Evolutionary conservation across 2,329 filamentous ascomycete genomes (phyloP), one percentile per base, ranked within the genome.

Genomic region (Chaetomium globosum): DNA sequence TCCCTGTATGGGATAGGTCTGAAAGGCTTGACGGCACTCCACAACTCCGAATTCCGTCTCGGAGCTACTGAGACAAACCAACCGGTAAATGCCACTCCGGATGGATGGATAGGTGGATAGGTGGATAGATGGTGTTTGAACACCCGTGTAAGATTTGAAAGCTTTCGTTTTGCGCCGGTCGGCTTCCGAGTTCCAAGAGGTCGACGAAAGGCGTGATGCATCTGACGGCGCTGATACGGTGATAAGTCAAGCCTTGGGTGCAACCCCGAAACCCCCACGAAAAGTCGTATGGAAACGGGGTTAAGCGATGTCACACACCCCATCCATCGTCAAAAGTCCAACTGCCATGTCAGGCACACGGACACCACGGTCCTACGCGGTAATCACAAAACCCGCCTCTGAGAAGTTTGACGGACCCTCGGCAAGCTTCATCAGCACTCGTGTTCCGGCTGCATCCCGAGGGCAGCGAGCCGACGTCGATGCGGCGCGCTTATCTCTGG

Each of bases 181-280:
- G 46, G 46, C 7, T 19, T 43, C 39, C 39, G 39, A 51, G 49
- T 21, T 43, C 19, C 33, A 48, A 48, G 53, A 58, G n/a, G 13
- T 48, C 3, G 51, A 43, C 16, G 13, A 43, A n/a, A 65, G 63
- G 63, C 58, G 58, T 65, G 63, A 58, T 65, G 57, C 31, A 65
- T 30, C 12, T 21, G 43, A 28, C 49, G 21, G 49, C 55, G 48
- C 62, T 57, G 58, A 62, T 59, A 65, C 59, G 58, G 30, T 13
- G 65, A 67, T 61, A 59, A 55, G 12, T 28, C 51, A 55, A 31
- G 33, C 26, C 53, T 21, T 58, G n/a, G 26, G 58, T 67, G 56
- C 36, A 61, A 60, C 53, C 31, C 49, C 49, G n/a, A 43, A 49
- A 70, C 69, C 68, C 69, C 68, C 69, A 71, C 69, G 68, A 21